A percentile compares a stretch with the other conserved stretches of the same genome.
These are phyloP conservation scores for Fonsecaea multimorphosa DNA, from an alignment of 2,329 filamentous ascomycete genomes.

Conservation along the genomic window DNA sequence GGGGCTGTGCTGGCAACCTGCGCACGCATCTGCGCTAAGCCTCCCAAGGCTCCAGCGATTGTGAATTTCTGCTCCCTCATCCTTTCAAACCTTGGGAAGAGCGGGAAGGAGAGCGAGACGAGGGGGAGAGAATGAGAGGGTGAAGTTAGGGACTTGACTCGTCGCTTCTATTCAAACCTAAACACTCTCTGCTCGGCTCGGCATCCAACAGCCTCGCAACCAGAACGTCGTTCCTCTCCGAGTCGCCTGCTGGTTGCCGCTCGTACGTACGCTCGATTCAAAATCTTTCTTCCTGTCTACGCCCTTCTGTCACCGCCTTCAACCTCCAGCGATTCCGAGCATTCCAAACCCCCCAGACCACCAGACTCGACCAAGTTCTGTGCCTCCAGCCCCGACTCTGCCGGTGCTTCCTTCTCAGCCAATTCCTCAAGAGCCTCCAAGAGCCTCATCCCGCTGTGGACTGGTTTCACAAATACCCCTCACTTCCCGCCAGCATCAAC, in stretches of 20 bases:
- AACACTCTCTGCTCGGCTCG: neutral
- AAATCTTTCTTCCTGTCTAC: neutral
- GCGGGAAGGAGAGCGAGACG: neutral
- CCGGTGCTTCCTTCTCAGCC: neutral
- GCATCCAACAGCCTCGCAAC: conserved; percentile 3
- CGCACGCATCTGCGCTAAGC: neutral
- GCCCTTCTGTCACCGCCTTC: neutral
- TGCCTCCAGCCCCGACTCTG: neutral
- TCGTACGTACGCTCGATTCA: neutral
- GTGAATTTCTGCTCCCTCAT: neutral
- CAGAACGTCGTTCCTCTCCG: neutral
- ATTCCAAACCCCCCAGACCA: neutral
- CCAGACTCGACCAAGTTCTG: neutral
- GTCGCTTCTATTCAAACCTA: neutral
- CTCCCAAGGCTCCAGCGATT: conserved; percentile 3
- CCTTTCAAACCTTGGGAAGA: neutral
- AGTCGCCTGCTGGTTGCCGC: neutral
- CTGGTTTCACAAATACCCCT: conserved; percentile 5
- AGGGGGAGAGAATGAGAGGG: neutral
- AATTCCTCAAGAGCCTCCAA: conserved; percentile 1
- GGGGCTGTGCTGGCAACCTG: neutral
- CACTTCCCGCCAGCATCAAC: neutral
- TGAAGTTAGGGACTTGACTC: neutral
- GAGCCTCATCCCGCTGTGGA: neutral
- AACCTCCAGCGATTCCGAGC: neutral